Evolutionary conservation across 306 rosid genomes (phyloP).

Genomic region (Gastrolobium villosum): DNA sequence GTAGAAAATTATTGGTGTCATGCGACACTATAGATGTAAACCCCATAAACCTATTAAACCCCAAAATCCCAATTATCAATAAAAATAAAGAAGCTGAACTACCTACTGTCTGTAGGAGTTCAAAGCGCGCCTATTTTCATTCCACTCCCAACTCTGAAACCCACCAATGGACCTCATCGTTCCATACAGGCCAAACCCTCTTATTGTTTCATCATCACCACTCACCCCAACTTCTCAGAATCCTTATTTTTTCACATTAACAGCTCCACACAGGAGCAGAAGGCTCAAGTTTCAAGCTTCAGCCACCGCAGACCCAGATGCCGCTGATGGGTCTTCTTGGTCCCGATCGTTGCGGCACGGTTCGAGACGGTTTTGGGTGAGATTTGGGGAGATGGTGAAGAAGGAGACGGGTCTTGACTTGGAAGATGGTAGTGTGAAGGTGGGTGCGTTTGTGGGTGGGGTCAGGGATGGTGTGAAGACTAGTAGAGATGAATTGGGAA

Average conservation of each 20-base stretch:
- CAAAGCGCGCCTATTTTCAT: not conserved
- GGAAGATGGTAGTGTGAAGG: constrained; percentile 59
- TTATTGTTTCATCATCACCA: constrained; percentile 58
- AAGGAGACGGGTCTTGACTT: constrained; percentile 84
- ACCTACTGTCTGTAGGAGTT: not conserved
- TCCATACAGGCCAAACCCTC: constrained; percentile 59
- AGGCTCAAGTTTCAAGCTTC: constrained; percentile 66
- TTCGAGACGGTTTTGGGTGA: constrained; percentile 73
- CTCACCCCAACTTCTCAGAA: constrained; percentile 48
- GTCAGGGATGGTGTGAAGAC: constrained; percentile 52
- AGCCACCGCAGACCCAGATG: constrained; percentile 64
- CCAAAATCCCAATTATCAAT: too few relatives aligned
- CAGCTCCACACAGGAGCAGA: constrained; percentile 48
- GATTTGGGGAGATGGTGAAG: constrained; percentile 69
- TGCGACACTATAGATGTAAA: too few relatives aligned
- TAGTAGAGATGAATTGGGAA: constrained; percentile 58
- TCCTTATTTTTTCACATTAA: constrained; percentile 52
- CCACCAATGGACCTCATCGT: constrained; percentile 60
- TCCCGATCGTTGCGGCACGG: constrained; percentile 66
- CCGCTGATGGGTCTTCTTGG: constrained; percentile 69
- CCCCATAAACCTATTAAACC: too few relatives aligned
- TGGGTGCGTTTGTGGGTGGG: constrained; percentile 53
- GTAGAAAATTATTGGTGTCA: too few relatives aligned
- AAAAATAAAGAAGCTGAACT: too few relatives aligned
- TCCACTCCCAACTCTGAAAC: constrained; percentile 6